Base-by-base conservation (phyloP, 257 asterid species). In the Lithospermum erythrorhizon region DNA sequence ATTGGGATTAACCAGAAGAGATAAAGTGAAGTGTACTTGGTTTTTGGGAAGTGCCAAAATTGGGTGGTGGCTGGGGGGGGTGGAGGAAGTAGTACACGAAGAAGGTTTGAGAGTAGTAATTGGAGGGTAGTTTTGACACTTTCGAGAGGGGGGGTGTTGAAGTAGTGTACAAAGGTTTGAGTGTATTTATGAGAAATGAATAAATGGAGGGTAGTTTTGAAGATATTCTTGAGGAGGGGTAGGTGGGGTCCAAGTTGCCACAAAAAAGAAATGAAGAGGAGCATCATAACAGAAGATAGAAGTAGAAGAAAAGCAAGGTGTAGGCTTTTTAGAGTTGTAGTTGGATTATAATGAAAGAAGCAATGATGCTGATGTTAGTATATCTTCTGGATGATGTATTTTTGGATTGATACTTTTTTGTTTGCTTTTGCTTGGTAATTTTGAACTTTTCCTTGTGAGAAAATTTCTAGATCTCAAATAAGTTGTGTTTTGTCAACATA, bases 291-390 rank as follows among this genome's bases (percentile, higher is more conserved):
- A 55, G 65, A 27, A 62, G 49, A 14, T 41, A 60, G 61, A 61
- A 69, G 78, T 75, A 70, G 78, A 76, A 74, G 78, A 70, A 73
- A 83, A 80, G 89, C 89, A 83, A 78, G 60, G 64, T 21, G 58
- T 52, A 11, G 9, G 10, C 57, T 49, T 51, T n/a, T 21, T 61
- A 14, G 49, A 8, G 35, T 9, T 18, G 16, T 21, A 55, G 35
- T 17, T 18, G n/a, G 6, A 18, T 9, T 11, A 48, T 18, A 14
- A 4, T 22, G 11, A 48, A 65, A 19, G 63, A 16, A 16, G 52
- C 19, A 58, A 66, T 58, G 19, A 64, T 55, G 61, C 20, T 19
- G 49, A 56, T 56, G 37, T 23, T 55, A 56, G 49, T 11, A 41
- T 41, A 41, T 1, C 3, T 13, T 3, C 20, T 22, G 11, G 32